phyloP scores from a whole-genome alignment of 2,329 filamentous ascomycete species.

The Fusarium transvaalense region DNA sequence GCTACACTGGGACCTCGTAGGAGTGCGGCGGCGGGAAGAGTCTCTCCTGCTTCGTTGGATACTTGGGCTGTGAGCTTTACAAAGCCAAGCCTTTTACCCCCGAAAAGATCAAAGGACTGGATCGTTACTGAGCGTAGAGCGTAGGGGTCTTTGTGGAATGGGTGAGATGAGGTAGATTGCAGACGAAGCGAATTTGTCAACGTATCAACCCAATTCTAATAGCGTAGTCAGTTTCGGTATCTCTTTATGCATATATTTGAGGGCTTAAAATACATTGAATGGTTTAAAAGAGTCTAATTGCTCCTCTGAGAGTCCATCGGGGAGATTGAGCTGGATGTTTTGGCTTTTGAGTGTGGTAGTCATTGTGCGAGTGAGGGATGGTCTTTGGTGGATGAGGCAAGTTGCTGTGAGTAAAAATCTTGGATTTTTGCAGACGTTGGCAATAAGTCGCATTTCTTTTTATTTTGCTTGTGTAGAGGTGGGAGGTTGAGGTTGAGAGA shows the following conservation, averaged over 20 bases:
- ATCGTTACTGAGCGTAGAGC: slow-evolving; percentile 62
- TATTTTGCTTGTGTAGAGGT: neutral
- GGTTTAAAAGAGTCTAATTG: slow-evolving; percentile 63
- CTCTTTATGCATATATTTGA: fast-evolving
- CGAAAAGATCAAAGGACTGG: slow-evolving; percentile 68
- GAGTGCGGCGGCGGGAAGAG: slow-evolving; percentile 67
- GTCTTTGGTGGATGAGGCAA: slow-evolving; percentile 5
- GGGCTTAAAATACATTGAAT: slow-evolving; percentile 58
- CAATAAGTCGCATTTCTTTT: slow-evolving; percentile 35
- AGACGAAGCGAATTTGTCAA: slow-evolving; percentile 61
- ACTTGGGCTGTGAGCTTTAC: slow-evolving; percentile 66
- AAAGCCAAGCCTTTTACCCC: slow-evolving; percentile 64
- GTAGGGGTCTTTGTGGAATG: slow-evolving; percentile 68
- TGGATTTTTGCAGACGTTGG: slow-evolving; percentile 11
- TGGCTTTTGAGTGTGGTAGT: slow-evolving; percentile 44
- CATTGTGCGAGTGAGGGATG: slow-evolving; percentile 32
- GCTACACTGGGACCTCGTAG: slow-evolving; percentile 71
- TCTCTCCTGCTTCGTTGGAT: slow-evolving; percentile 61
- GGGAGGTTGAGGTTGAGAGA: neutral
- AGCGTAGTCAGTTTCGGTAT: neutral
- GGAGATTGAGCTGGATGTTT: slow-evolving; percentile 58
- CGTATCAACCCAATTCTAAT: slow-evolving; percentile 63
- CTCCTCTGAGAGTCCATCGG: slow-evolving; percentile 58
- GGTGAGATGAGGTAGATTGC: slow-evolving; percentile 59
- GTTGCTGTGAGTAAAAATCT: slow-evolving; percentile 6